phyloP scores from a whole-genome alignment of 176 grass and related monocot species.

The Cymbopogon citratus region DNA sequence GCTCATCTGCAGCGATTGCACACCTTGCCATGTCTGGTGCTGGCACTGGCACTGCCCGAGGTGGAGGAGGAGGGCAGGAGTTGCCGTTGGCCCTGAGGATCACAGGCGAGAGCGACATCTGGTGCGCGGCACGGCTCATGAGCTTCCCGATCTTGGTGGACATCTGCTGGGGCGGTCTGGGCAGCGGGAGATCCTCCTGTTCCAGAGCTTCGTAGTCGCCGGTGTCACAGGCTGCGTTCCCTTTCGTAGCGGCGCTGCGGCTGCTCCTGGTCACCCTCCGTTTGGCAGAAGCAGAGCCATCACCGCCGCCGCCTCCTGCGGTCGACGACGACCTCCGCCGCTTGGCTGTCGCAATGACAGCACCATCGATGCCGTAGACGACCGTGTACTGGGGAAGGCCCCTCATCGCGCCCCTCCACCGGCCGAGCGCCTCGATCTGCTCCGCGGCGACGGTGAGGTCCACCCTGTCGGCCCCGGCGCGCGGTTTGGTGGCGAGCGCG shows the following conservation, averaged over 20 bases:
- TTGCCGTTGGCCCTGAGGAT: neutral
- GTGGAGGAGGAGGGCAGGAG: neutral
- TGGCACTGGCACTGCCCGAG: neutral
- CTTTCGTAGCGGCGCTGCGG: neutral
- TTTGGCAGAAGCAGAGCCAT: no score
- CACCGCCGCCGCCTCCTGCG: neutral
- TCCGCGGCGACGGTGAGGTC: conserved; percentile 52
- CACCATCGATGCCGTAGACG: conserved; percentile 17
- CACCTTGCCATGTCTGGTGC: conserved; percentile 23
- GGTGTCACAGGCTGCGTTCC: neutral
- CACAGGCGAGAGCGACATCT: conserved; percentile 27
- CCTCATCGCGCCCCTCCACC: conserved; percentile 39
- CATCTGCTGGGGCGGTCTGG: conserved; percentile 1
- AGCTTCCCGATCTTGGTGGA: conserved; percentile 44
- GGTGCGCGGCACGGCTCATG: conserved; percentile 37
- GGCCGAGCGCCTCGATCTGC: conserved; percentile 54
- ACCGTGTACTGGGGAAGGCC: conserved; percentile 42
- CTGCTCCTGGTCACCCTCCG: neutral
- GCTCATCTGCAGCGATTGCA: conserved; percentile 10
- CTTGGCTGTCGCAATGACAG: neutral
- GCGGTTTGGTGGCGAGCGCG: conserved; percentile 40
- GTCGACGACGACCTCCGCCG: neutral
- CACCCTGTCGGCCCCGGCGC: conserved; percentile 27
- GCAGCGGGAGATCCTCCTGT: conserved; percentile 29
- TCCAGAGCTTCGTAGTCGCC: conserved; percentile 3